These are phyloP conservation scores for Mortierella polycephala DNA, from an alignment of 371 early-diverging fungal genomes.

Conservation along the genomic window DNA sequence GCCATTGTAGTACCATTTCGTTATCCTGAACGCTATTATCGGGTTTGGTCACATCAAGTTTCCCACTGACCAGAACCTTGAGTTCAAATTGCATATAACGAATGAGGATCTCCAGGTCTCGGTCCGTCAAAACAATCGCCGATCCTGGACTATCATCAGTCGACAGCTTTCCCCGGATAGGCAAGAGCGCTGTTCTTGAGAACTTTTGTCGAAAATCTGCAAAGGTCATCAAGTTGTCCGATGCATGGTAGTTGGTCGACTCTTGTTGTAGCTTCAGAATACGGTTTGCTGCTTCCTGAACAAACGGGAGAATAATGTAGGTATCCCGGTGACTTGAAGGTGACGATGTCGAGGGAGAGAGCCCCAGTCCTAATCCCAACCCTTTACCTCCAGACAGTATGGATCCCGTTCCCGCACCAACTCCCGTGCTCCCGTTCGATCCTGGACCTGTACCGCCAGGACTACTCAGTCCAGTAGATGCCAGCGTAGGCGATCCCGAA, in stretches of 20 bases:
- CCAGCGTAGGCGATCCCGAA: slow-evolving; percentile 19
- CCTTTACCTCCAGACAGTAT: slow-evolving; percentile 15
- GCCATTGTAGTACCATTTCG: slow-evolving; percentile 22
- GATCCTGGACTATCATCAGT: slow-evolving; percentile 19
- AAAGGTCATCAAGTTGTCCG: slow-evolving; percentile 53
- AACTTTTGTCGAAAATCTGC: slow-evolving; percentile 48
- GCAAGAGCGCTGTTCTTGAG: slow-evolving; percentile 39
- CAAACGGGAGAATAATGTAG: slow-evolving; percentile 28
- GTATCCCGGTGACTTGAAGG: slow-evolving; percentile 19
- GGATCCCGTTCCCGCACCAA: slow-evolving; percentile 15
- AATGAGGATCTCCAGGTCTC: slow-evolving; percentile 44
- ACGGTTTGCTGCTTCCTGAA: slow-evolving; percentile 41
- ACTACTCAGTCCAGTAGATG: slow-evolving; percentile 14
- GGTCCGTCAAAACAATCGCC: slow-evolving; percentile 37
- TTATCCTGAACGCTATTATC: slow-evolving; percentile 33
- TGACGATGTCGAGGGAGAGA: slow-evolving; percentile 3
- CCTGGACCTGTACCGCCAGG: slow-evolving; percentile 10
- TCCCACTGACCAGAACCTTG: slow-evolving; percentile 33
- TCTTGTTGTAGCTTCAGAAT: slow-evolving; percentile 41
- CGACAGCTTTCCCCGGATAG: slow-evolving; percentile 23
- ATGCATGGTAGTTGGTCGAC: slow-evolving; percentile 23
- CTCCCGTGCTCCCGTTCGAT: slow-evolving; percentile 11
- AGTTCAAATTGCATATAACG: slow-evolving; percentile 44
- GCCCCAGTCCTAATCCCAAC: slow-evolving; percentile 18
- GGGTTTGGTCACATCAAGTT: slow-evolving; percentile 20